phyloP scores from a whole-genome alignment of 495 filamentous ascomycete species.

The Xylaria grammica region DNA sequence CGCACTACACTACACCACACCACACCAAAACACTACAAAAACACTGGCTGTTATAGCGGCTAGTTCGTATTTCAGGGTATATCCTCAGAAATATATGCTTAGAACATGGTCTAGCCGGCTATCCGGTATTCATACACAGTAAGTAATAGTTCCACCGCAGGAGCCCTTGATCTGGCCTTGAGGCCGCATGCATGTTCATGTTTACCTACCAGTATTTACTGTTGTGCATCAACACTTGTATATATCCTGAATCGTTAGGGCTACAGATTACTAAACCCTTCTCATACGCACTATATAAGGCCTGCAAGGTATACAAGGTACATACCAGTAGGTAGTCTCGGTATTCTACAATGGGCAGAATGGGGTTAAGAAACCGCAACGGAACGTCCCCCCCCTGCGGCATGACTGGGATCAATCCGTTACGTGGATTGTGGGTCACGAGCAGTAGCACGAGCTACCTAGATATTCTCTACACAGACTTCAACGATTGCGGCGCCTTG shows the following conservation, averaged over 20 bases:
- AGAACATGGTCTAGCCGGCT: background rate
- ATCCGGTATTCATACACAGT: conserved; percentile 3
- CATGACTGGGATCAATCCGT: conserved; percentile 13
- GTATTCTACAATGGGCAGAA: conserved; percentile 8
- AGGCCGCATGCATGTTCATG: background rate
- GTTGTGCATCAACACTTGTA: too few species aligned
- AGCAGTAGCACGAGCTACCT: background rate
- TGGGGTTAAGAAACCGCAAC: conserved; percentile 13
- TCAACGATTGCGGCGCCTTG: conserved; percentile 16
- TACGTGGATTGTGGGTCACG: conserved; percentile 14
- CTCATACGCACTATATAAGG: too few species aligned
- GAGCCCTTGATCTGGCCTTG: background rate
- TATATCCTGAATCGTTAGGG: background rate
- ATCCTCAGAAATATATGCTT: too few species aligned
- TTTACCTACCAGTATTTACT: background rate
- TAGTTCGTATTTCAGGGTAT: background rate
- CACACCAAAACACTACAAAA: too few species aligned
- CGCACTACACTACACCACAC: conserved; percentile 2
- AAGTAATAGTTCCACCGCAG: too few species aligned
- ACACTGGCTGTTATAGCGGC: conserved; percentile 7
- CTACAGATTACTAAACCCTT: background rate
- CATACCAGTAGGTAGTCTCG: background rate
- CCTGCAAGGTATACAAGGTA: conserved; percentile 5
- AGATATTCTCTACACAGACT: too few species aligned
- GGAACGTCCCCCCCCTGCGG: conserved; percentile 12